These are phyloP conservation scores for Inosperma sp. DNA, from an alignment of 768 basidiomycete species.

Conservation along the genomic window DNA sequence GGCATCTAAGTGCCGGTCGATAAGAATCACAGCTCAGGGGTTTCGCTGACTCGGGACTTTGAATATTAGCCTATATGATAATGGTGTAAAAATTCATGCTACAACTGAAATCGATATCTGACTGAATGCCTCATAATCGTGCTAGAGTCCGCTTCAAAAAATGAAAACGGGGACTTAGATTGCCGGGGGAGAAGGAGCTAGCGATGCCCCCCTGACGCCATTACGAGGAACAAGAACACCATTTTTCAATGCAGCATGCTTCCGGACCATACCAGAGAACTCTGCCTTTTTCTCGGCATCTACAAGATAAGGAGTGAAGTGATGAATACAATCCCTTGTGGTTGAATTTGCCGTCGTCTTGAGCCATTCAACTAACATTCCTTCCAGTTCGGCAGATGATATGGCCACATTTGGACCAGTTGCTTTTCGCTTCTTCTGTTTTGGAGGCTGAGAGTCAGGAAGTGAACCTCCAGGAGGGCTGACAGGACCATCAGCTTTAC, in stretches of 20 bases:
- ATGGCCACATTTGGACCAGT: slow-evolving; percentile 32
- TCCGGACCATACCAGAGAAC: slow-evolving; percentile 77
- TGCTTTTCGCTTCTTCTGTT: slow-evolving; percentile 58
- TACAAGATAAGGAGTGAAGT: slow-evolving; percentile 72
- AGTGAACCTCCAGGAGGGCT: slow-evolving; percentile 25
- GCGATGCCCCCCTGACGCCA: slow-evolving; percentile 21
- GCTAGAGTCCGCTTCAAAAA: too few relatives aligned
- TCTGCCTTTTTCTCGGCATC: slow-evolving; percentile 63
- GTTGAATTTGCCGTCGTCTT: slow-evolving; percentile 62
- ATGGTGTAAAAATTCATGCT: not conserved
- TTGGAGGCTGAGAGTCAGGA: slow-evolving; percentile 23
- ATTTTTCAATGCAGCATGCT: slow-evolving; percentile 68
- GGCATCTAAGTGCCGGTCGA: too few relatives aligned
- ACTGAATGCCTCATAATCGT: too few relatives aligned
- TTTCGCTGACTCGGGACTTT: not conserved
- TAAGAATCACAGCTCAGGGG: too few relatives aligned
- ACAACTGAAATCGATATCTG: not conserved
- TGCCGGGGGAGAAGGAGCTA: slow-evolving; percentile 36
- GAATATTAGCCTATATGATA: not conserved
- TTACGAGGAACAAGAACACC: slow-evolving; percentile 55
- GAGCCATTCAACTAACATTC: slow-evolving; percentile 72
- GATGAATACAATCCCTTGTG: slow-evolving; percentile 74
- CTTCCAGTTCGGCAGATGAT: slow-evolving; percentile 55
- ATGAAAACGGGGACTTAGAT: too few relatives aligned
- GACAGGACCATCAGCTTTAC: slow-evolving; percentile 43